Conservation (phyloP, 495 filamentous ascomycete genomes). For the Letharia lupina region DNA sequence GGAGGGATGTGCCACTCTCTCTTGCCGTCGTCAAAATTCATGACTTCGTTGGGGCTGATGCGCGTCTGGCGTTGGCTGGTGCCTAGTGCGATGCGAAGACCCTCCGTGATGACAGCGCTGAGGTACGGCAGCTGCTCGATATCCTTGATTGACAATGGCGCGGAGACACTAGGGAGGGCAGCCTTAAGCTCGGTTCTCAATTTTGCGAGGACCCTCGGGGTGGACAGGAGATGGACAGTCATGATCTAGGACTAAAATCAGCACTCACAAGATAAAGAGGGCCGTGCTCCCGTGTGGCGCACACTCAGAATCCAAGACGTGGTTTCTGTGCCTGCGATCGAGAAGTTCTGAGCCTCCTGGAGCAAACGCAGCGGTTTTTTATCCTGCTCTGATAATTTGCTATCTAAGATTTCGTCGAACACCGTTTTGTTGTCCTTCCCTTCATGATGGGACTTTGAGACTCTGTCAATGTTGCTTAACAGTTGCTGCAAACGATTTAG, state of each 20-base stretch:
- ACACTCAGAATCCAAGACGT: constrained; percentile 27
- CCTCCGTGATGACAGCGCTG: constrained; percentile 31
- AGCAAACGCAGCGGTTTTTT: constrained; percentile 29
- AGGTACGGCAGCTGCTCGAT: constrained; percentile 22
- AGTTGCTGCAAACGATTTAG: constrained; percentile 17
- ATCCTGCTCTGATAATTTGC: constrained; percentile 27
- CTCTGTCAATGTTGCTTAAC: constrained; percentile 13
- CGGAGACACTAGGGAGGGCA: constrained; percentile 23
- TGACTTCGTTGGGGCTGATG: constrained; percentile 32
- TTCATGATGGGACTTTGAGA: constrained; percentile 10
- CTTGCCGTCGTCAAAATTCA: constrained; percentile 20
- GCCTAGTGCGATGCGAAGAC: constrained; percentile 29
- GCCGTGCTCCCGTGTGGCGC: background rate
- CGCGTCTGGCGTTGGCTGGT: constrained; percentile 22
- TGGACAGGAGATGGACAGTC: constrained; percentile 22
- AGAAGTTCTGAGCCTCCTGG: constrained; percentile 35
- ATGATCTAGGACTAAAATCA: constrained; percentile 25
- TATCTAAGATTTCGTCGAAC: constrained; percentile 33
- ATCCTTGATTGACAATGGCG: constrained; percentile 15
- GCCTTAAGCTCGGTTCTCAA: constrained; percentile 27
- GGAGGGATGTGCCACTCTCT: constrained; percentile 38
- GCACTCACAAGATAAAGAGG: constrained; percentile 3
- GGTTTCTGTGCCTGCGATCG: constrained; percentile 39
- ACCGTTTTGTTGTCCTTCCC: constrained; percentile 29
- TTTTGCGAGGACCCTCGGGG: constrained; percentile 21